phyloP scores from a whole-genome alignment of 2,329 filamentous ascomycete genomes.

The Penicillium nordicum region DNA sequence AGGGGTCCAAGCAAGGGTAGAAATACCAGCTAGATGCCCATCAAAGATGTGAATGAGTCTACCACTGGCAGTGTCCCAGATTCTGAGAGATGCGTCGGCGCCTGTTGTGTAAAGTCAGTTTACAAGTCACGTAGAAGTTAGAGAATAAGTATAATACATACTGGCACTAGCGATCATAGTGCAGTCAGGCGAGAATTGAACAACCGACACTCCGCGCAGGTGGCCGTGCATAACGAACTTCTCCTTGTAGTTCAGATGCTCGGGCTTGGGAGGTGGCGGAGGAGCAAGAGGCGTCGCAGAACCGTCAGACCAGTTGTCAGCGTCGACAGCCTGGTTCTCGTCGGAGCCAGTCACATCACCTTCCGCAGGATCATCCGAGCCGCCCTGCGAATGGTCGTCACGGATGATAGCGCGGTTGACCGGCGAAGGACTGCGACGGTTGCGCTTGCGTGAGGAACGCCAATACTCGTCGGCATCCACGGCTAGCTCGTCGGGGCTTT shows the following conservation, averaged over 20 bases:
- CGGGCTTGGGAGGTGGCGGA: conserved; percentile 49
- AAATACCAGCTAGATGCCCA: conserved; percentile 89
- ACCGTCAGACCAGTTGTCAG: conserved; percentile 28
- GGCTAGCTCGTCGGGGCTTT: conserved; percentile 47
- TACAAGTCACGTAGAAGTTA: background rate
- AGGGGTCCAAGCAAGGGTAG: conserved; percentile 89
- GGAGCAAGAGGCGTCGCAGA: conserved; percentile 38
- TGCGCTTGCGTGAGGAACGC: conserved; percentile 27
- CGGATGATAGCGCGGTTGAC: conserved; percentile 17
- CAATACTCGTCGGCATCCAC: conserved; percentile 39
- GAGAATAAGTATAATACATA: conserved; percentile 32
- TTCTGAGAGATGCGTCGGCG: conserved; percentile 83
- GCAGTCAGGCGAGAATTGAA: conserved; percentile 88
- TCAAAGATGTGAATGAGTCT: conserved; percentile 82
- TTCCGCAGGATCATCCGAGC: conserved; percentile 19
- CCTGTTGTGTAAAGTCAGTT: conserved; percentile 41
- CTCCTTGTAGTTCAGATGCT: conserved; percentile 63
- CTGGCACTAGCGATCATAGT: conserved; percentile 83
- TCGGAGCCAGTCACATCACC: conserved; percentile 19
- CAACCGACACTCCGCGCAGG: conserved; percentile 72
- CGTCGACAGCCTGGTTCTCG: conserved; percentile 8
- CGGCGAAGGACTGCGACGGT: conserved; percentile 25
- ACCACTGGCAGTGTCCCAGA: conserved; percentile 80
- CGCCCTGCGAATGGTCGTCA: conserved; percentile 6
- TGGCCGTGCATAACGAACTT: conserved; percentile 74